Evolutionary conservation across 345 rosid genomes (phyloP).

Genomic region (Isatis tinctoria): DNA sequence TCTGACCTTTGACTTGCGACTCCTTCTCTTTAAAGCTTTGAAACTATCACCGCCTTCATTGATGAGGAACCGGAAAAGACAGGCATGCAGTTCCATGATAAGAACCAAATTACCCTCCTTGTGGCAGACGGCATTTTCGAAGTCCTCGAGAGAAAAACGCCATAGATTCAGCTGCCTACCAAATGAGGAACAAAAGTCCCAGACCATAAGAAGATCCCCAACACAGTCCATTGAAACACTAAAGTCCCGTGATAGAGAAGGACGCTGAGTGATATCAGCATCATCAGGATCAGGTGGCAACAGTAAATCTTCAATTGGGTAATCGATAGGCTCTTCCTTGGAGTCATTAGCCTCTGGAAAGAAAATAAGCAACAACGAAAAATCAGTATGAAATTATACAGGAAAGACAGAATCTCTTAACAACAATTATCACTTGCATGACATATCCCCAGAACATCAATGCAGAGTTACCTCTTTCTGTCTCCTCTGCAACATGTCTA

Average conservation of each 20-base stretch:
- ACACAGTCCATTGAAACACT: constrained; percentile 67
- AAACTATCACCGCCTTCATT: constrained; percentile 46
- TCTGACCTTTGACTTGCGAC: constrained; percentile 62
- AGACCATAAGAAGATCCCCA: constrained; percentile 88
- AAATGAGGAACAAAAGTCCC: constrained; percentile 95
- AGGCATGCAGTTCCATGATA: constrained; percentile 75
- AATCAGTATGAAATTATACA: constrained; percentile 5
- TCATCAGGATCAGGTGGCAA: constrained; percentile 67
- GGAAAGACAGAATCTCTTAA: background rate
- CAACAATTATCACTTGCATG: background rate
- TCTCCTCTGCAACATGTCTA: constrained; percentile 35
- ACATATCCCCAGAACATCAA: constrained; percentile 4
- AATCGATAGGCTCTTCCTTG: constrained; percentile 48
- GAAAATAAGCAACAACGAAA: constrained; percentile 9
- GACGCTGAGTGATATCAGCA: constrained; percentile 63
- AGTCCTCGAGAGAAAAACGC: constrained; percentile 85
- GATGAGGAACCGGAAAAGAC: constrained; percentile 65
- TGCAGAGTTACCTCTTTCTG: constrained; percentile 25
- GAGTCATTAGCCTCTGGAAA: constrained; percentile 46
- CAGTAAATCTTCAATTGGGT: constrained; percentile 89
- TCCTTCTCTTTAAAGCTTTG: constrained; percentile 43
- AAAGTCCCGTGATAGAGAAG: constrained; percentile 79
- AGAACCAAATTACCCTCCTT: constrained; percentile 82
- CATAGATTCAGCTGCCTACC: constrained; percentile 62
- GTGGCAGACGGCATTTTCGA: constrained; percentile 88